phyloP scores from a whole-genome alignment of 2,329 filamentous ascomycete species.

The Fusarium penzigii region DNA sequence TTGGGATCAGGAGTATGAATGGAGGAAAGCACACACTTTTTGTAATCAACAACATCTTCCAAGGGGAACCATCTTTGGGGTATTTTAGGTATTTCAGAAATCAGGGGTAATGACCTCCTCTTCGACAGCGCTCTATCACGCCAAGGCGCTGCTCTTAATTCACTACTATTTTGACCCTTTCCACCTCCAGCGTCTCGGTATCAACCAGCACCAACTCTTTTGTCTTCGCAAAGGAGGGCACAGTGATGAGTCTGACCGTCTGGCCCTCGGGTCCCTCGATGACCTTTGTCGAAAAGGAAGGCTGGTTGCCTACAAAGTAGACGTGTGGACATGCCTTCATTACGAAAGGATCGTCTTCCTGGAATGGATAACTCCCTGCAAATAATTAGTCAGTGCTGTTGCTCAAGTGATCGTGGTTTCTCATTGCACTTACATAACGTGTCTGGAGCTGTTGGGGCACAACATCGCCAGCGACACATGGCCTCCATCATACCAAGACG shows the following conservation, averaged over 20 bases:
- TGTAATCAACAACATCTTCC: too few species aligned
- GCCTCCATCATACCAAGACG: constrained; percentile 89
- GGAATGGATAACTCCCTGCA: constrained; percentile 91
- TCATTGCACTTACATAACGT: constrained; percentile 72
- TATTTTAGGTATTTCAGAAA: constrained; percentile 11
- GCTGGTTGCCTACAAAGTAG: constrained; percentile 87
- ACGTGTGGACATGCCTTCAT: constrained; percentile 84
- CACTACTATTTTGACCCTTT: constrained; percentile 62
- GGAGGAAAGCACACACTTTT: too few species aligned
- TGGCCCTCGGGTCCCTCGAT: constrained; percentile 70
- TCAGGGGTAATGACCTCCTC: too few species aligned
- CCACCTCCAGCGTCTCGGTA: constrained; percentile 78
- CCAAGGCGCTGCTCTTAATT: constrained; percentile 9
- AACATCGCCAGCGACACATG: constrained; percentile 88
- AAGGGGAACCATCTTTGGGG: too few species aligned
- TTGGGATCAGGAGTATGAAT: too few species aligned
- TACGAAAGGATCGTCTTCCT: constrained; percentile 89
- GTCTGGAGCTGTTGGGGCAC: constrained; percentile 92
- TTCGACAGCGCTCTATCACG: too few species aligned
- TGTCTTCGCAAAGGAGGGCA: constrained; percentile 79
- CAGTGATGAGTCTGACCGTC: constrained; percentile 72
- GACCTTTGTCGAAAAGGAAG: constrained; percentile 70
- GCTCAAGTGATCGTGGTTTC: neutral
- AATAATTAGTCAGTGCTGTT: constrained; percentile 12
- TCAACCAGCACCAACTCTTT: constrained; percentile 83